phyloP scores from a whole-genome alignment of 129 eudicot genomes.

The Pseudognaphalium luteoalbum region DNA sequence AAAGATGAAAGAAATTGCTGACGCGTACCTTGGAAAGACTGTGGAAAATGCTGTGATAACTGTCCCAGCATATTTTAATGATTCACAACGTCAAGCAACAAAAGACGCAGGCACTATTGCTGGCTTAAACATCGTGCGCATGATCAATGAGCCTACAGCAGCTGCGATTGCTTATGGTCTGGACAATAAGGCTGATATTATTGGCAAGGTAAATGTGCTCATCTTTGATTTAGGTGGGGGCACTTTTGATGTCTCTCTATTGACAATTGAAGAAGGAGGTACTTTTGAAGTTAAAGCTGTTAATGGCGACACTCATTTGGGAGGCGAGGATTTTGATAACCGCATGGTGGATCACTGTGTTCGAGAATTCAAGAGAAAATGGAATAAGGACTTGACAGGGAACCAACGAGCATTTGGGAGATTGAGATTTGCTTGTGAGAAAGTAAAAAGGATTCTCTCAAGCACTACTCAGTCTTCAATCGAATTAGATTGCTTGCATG shows the following conservation, averaged over 20 bases:
- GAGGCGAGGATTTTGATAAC: neutral
- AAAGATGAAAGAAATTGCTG: too few relatives aligned
- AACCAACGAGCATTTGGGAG: neutral
- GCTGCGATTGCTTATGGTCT: conserved; percentile 5
- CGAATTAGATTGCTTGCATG: neutral
- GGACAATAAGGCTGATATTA: neutral
- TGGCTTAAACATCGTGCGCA: too few relatives aligned
- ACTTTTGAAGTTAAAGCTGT: neutral
- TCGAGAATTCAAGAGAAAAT: neutral
- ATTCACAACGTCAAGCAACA: too few relatives aligned
- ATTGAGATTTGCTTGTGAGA: neutral
- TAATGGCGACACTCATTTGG: neutral
- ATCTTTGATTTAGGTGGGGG: conserved; percentile 11
- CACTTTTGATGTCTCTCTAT: neutral
- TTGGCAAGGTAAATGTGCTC: neutral
- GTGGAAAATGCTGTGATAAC: too few relatives aligned
- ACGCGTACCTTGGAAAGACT: too few relatives aligned
- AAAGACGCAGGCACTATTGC: too few relatives aligned
- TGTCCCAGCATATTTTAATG: too few relatives aligned
- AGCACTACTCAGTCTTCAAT: neutral
- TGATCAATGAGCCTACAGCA: too few relatives aligned
- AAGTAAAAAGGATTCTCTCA: conserved; percentile 6
- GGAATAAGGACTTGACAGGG: neutral
- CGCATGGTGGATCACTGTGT: neutral
- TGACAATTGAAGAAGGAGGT: neutral